Conservation (phyloP, 1,284 basidiomycete genomes). For the Papiliotrema terrestris region DNA sequence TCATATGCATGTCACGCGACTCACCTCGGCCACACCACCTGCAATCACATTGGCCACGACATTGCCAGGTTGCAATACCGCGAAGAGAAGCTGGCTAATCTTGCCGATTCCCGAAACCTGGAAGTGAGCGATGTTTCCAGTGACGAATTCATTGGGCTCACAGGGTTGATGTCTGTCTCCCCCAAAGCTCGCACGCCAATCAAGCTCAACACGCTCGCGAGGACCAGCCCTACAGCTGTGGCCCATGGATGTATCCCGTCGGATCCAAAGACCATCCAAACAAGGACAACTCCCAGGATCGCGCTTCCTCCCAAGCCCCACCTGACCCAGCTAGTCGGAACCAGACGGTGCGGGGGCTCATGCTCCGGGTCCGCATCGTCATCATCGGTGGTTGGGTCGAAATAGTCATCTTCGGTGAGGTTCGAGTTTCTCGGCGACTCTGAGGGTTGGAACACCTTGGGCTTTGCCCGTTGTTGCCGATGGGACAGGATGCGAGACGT, state of each 20-base stretch:
- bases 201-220: constrained; percentile 79
- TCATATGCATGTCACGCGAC: not conserved
- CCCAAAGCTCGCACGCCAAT: constrained; percentile 87
- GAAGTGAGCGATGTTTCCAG: not conserved
- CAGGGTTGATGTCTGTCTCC: constrained; percentile 89
- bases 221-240: constrained; percentile 73
- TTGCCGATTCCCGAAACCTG: constrained; percentile 85
- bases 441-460: constrained; percentile 18
- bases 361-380: constrained; percentile 62
- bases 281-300: constrained; percentile 67
- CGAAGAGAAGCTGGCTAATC: constrained; percentile 89
- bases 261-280: constrained; percentile 81
- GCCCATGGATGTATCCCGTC: constrained; percentile 94
- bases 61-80: constrained; percentile 88
- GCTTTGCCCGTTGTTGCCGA: constrained; percentile 20
- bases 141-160: constrained; percentile 16
- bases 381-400: constrained; percentile 24
- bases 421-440: constrained; percentile 21
- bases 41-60: constrained; percentile 95
- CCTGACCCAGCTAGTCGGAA: constrained; percentile 74
- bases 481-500: constrained; percentile 48
- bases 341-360: constrained; percentile 75
- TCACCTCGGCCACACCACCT: constrained; percentile 80
- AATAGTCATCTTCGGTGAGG: constrained; percentile 33
- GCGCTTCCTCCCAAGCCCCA: constrained; percentile 65